These are phyloP conservation scores for Raffaelea ambrosiae DNA, from an alignment of 2,329 filamentous ascomycete genomes.

Conservation along the genomic window DNA sequence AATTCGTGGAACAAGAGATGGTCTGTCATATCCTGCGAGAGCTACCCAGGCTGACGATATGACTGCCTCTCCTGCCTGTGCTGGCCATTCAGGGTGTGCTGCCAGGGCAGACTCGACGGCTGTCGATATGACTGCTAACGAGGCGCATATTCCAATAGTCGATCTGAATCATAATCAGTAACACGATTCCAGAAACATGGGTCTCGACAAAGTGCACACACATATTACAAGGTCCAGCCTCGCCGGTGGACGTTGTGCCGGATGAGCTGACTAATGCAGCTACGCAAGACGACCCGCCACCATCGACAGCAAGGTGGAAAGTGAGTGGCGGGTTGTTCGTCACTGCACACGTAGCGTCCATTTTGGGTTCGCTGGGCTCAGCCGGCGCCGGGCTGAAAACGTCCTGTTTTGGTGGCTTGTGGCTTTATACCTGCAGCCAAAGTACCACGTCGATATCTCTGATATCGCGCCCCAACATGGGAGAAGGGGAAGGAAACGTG, in stretches of 20 bases:
- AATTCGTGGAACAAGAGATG: conserved; percentile 18
- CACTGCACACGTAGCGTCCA: too few relatives aligned
- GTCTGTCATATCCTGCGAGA: conserved; percentile 29
- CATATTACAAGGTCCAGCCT: conserved; percentile 29
- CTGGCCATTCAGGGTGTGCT: background rate
- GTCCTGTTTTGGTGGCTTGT: too few relatives aligned
- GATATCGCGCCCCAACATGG: too few relatives aligned
- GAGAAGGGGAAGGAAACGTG: too few relatives aligned
- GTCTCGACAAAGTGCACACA: conserved; percentile 15
- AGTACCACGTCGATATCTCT: too few relatives aligned
- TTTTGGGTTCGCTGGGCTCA: too few relatives aligned
- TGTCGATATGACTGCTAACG: conserved; percentile 17
- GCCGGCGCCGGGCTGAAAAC: too few relatives aligned
- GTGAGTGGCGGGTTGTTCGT: too few relatives aligned
- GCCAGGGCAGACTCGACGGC: conserved; percentile 19
- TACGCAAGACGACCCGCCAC: conserved; percentile 32
- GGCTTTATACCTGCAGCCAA: too few relatives aligned
- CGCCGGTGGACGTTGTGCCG: conserved; percentile 19
- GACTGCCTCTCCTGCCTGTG: background rate
- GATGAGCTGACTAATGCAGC: conserved; percentile 22
- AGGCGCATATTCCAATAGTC: conserved; percentile 18
- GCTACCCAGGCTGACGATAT: conserved; percentile 28
- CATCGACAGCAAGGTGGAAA: conserved; percentile 28
- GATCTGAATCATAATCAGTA: conserved; percentile 15
- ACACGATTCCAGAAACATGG: conserved; percentile 2